Evolutionary conservation across 352 stramenopile genomes (phyloP), one percentile per base, ranked within the genome.

Genomic region (Phytophthora ramorum): DNA sequence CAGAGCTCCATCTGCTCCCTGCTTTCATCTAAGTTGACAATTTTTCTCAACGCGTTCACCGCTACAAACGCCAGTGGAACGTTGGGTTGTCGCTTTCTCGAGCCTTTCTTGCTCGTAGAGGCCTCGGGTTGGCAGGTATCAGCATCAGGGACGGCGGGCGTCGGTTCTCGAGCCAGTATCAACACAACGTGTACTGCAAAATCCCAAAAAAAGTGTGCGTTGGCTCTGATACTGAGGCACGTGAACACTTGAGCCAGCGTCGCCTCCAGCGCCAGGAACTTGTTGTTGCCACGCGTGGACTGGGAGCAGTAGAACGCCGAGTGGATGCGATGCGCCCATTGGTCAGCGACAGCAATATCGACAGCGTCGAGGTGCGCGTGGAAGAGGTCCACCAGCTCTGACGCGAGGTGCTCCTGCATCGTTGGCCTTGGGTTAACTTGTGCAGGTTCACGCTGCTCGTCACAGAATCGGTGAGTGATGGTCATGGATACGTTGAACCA

Each of bases 1-100:
- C 57, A 58, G 51, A 78, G n/a, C 9, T 37, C 6, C 16, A 5
- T 44, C 17, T 70, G 61, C 2, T 66, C 20, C 2, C 9, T 37
- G 17, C 17, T 28, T n/a, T 26, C 60, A 16, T 54, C 48, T 22
- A 8, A 49, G 3, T 28, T 49, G 7, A 56, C 34, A 1, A 85
- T 53, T 63, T 75, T 83, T 28, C 75, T 73, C 24, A 91, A 53
- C 20, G 82, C 78, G 30, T 81, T 86, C 17, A 86, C 50, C 7
- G 85, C 61, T 4, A 91, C 55, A 63, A 86, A 91, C 37, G 78
- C 75, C 10, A 91, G 60, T 7, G 82, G 79, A 1, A 74, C 67
- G 17, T 80, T 76, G 2, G 82, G 76, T 48, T 91, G 78, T 4
- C 66, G 58, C 40, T 82, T 80, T 65, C 78, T 90, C 28, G 55